Evolutionary conservation across 148 eudicot species (phyloP).

Genomic region (Spergularia bocconei): DNA sequence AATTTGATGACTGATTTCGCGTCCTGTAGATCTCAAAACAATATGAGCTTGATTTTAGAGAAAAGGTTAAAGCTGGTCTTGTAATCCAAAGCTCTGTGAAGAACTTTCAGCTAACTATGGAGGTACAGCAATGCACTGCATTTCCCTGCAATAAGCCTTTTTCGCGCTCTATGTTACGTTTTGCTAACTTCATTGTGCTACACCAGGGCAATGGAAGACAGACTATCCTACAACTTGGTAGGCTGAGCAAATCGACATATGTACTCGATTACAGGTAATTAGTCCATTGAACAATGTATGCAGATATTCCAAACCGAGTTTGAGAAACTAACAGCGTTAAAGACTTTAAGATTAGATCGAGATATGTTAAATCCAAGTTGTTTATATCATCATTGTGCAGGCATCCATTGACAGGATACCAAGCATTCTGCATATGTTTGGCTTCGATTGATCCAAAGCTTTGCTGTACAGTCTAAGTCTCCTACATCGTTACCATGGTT

Average conservation of each 20-base stretch:
- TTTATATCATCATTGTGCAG: constrained; percentile 38
- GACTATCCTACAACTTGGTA: constrained; percentile 75
- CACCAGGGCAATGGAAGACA: constrained; percentile 65
- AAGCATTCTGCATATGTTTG: constrained; percentile 90
- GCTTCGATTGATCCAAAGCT: constrained; percentile 91
- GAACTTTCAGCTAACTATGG: constrained; percentile 81
- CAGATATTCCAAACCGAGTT: neutral
- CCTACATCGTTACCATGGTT: neutral
- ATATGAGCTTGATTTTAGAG: constrained; percentile 91
- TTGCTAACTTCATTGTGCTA: constrained; percentile 2
- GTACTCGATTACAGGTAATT: constrained; percentile 88
- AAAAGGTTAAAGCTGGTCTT: constrained; percentile 63
- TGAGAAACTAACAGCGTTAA: neutral
- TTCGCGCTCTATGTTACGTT: too few species aligned
- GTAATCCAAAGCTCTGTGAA: constrained; percentile 77
- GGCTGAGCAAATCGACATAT: constrained; percentile 65
- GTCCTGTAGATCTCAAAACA: constrained; percentile 55
- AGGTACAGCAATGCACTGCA: constrained; percentile 37
- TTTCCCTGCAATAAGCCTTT: neutral
- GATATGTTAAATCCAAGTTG: neutral
- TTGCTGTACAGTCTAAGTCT: constrained; percentile 66
- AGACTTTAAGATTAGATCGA: neutral
- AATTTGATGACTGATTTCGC: neutral
- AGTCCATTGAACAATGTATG: neutral
- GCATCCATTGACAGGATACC: constrained; percentile 86